These are phyloP conservation scores for Huntiella moniliformis DNA, from an alignment of 2,329 filamentous ascomycete genomes.

Conservation along the genomic window DNA sequence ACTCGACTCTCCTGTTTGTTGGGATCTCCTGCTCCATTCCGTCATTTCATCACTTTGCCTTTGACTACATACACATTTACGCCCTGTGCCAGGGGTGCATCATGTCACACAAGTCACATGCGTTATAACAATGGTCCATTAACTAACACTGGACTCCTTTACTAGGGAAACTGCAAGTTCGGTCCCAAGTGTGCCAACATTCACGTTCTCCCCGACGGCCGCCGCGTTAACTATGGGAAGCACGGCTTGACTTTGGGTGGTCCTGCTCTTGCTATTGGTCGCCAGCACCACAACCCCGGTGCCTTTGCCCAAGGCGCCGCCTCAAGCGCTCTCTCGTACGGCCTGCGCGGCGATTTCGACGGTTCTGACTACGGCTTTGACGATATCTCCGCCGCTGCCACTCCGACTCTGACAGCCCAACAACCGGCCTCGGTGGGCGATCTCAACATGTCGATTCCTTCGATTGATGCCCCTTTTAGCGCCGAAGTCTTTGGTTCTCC, in stretches of 20 bases:
- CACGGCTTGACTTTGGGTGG: conserved; percentile 47
- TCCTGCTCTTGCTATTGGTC: conserved; percentile 38
- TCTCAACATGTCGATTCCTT: conserved; percentile 23
- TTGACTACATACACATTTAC: too few species aligned
- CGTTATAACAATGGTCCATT: too few species aligned
- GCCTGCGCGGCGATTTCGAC: conserved; percentile 26
- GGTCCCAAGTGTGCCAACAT: conserved; percentile 94
- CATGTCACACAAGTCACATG: too few species aligned
- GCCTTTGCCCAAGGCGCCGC: conserved; percentile 44
- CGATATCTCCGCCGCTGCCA: conserved; percentile 17
- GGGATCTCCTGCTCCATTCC: too few species aligned
- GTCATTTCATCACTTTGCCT: too few species aligned
- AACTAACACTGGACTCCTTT: too few species aligned
- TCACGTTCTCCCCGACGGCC: conserved; percentile 84
- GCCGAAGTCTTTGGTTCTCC: conserved; percentile 62
- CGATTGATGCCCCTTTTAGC: conserved; percentile 41
- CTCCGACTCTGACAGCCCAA: background rate
- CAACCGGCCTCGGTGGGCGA: conserved; percentile 25
- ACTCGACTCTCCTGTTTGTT: too few species aligned
- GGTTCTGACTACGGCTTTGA: conserved; percentile 22
- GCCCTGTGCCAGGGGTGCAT: too few species aligned
- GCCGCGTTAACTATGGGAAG: conserved; percentile 67
- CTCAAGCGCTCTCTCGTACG: conserved; percentile 44
- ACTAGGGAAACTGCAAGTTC: conserved; percentile 93
- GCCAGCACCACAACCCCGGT: conserved; percentile 11